Conservation (phyloP, 495 filamentous ascomycete species). For the Xylaria telfairii region DNA sequence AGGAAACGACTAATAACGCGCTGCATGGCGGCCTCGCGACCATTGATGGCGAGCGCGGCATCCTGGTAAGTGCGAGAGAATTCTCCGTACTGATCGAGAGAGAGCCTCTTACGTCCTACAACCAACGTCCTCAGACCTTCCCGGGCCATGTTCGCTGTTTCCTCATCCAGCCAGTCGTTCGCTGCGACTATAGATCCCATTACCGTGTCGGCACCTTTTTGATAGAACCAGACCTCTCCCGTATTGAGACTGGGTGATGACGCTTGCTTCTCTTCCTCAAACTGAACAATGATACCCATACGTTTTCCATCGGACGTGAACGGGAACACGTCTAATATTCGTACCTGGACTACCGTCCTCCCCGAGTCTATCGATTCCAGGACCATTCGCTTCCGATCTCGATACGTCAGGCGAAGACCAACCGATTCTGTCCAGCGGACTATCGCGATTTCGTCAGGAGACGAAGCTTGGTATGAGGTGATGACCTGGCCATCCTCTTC, state of each 20-base stretch:
- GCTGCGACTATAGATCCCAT: conserved; percentile 92
- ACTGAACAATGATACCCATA: conserved; percentile 97
- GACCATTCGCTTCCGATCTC: conserved; percentile 83
- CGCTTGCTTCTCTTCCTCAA: conserved; percentile 60
- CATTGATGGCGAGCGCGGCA: conserved; percentile 78
- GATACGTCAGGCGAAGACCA: conserved; percentile 81
- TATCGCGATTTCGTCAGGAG: conserved; percentile 98
- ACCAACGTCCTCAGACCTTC: conserved; percentile 96
- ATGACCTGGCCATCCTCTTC: conserved; percentile 77
- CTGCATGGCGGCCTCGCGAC: conserved; percentile 81
- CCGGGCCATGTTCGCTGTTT: conserved; percentile 97
- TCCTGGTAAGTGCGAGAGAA: conserved; percentile 78
- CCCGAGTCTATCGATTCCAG: conserved; percentile 82
- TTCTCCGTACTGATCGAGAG: conserved; percentile 73
- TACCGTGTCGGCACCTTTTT: conserved; percentile 97
- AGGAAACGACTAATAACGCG: conserved; percentile 79
- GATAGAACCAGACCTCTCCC: conserved; percentile 95
- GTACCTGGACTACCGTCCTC: conserved; percentile 79
- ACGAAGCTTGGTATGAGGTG: conserved; percentile 93
- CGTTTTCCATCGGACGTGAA: conserved; percentile 97
- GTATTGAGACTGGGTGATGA: conserved; percentile 47
- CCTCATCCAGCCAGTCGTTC: conserved; percentile 98
- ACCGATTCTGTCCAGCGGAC: conserved; percentile 94
- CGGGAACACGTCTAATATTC: conserved; percentile 92
- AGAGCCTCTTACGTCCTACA: conserved; percentile 84